Percentiles rank a stretch among this genome's conserved stretches.
phyloP scores from a whole-genome alignment of 495 filamentous ascomycete genomes.

The Penicillium bialowiezense region DNA sequence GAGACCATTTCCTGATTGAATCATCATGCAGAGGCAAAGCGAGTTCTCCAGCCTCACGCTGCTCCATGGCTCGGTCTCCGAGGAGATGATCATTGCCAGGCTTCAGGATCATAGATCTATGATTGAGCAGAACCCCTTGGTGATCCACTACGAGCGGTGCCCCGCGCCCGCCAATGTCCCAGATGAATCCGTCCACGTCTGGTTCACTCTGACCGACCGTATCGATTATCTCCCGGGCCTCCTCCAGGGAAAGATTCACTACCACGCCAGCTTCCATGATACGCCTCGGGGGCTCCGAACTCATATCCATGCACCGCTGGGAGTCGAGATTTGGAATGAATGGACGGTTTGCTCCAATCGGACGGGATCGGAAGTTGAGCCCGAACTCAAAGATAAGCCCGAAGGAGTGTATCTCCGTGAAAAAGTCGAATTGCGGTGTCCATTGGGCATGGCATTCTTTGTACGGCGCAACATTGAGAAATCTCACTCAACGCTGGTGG shows the following conservation, averaged over 20 bases:
- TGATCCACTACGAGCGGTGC: slow-evolving; percentile 62
- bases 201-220: slow-evolving; percentile 59
- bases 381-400: background rate
- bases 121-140: slow-evolving; percentile 75
- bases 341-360: slow-evolving; percentile 46
- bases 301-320: slow-evolving; percentile 66
- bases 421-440: slow-evolving; percentile 7
- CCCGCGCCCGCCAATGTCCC: slow-evolving; percentile 55
- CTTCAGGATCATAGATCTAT: slow-evolving; percentile 67
- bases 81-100: slow-evolving; percentile 58
- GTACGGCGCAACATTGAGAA: slow-evolving; percentile 6
- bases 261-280: slow-evolving; percentile 68
- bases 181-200: slow-evolving; percentile 58
- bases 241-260: slow-evolving; percentile 57
- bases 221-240: slow-evolving; percentile 65
- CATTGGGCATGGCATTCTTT: slow-evolving; percentile 5
- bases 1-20: no score
- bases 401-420: slow-evolving; percentile 6
- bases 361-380: background rate
- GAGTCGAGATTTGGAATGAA: slow-evolving; percentile 62
- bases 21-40: slow-evolving; percentile 33
- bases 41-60: slow-evolving; percentile 66
- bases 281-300: slow-evolving; percentile 65
- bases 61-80: slow-evolving; percentile 57
- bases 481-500: slow-evolving; percentile 6